Conservation (phyloP, 2,329 filamentous ascomycete species). For the Hortaea werneckii region DNA sequence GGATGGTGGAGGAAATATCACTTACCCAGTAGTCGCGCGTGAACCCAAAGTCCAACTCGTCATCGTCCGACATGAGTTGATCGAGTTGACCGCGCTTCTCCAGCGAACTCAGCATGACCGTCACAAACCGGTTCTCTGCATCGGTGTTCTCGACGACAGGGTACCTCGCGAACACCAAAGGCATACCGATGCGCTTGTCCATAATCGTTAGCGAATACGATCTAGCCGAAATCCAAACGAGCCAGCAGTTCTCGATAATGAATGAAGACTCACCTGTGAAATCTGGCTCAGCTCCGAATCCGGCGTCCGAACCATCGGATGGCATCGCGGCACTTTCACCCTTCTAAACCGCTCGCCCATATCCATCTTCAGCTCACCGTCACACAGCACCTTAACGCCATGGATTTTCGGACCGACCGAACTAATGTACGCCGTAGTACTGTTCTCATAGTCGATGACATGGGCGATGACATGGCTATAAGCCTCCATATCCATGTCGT, state of each 20-base stretch:
- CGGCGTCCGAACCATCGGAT: background rate
- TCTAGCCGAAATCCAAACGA: no score
- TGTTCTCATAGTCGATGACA: background rate
- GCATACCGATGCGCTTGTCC: background rate
- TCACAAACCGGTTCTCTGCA: background rate
- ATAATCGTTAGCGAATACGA: no score
- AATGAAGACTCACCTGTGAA: background rate
- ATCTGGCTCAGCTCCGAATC: background rate
- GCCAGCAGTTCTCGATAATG: no score
- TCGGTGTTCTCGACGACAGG: background rate
- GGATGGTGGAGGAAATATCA: background rate
- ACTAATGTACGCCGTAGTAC: background rate
- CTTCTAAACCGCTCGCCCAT: background rate
- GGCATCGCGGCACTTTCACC: background rate
- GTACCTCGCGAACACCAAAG: background rate
- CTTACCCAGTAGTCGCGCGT: background rate
- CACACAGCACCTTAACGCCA: background rate
- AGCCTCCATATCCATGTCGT: background rate
- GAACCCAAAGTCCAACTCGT: background rate
- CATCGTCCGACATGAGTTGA: background rate
- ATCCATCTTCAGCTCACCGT: background rate
- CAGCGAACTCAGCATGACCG: background rate
- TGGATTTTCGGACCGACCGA: background rate
- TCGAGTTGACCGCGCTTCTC: background rate
- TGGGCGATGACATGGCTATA: constrained; percentile 1